phyloP scores from a whole-genome alignment of 2,329 filamentous ascomycete species.

The Dactylellina cionopaga region DNA sequence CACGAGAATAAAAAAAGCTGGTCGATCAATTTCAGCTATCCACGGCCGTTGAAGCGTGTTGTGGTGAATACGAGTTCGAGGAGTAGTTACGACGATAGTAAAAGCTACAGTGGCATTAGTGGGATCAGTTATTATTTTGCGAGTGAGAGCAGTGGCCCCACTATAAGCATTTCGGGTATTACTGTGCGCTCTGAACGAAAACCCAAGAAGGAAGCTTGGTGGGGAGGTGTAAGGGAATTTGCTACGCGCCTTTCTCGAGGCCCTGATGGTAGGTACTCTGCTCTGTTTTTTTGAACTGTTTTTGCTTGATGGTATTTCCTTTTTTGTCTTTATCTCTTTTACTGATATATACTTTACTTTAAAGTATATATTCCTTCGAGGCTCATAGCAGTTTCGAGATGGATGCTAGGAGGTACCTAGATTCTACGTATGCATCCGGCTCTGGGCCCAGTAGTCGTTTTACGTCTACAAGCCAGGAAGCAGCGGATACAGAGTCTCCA shows the following conservation, averaged over 20 bases:
- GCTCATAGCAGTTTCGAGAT: background rate
- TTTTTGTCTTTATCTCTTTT: background rate
- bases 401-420: background rate
- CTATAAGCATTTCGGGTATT: background rate
- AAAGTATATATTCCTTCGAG: slow-evolving; percentile 13
- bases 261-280: background rate
- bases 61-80: background rate
- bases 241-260: background rate
- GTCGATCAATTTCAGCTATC: no score
- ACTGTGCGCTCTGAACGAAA: background rate
- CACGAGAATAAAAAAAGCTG: no score
- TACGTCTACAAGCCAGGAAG: background rate
- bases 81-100: background rate
- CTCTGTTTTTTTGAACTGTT: background rate
- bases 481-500: background rate
- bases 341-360: slow-evolving; percentile 21
- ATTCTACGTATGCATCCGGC: background rate
- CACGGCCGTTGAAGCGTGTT: slow-evolving; percentile 14
- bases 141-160: background rate
- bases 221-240: background rate
- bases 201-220: background rate
- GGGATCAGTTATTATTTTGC: no score
- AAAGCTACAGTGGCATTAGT: no score
- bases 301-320: no score
- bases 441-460: background rate